A percentile compares a stretch with the other conserved stretches of the same genome.
These are phyloP conservation scores for Hevea brasiliensis DNA, from an alignment of 345 rosid genomes.

Conservation along the genomic window DNA sequence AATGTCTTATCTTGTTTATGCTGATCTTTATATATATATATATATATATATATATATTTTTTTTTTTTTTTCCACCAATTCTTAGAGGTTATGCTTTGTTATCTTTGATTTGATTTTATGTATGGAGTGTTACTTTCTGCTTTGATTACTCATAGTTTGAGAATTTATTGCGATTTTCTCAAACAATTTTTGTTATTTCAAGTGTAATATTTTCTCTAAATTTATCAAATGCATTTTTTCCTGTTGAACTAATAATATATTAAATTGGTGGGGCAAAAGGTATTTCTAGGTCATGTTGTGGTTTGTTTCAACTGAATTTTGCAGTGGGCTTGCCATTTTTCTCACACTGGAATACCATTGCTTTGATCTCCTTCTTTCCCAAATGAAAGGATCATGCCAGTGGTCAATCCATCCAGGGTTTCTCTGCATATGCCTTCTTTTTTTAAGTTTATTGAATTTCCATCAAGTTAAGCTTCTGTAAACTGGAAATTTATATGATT, in stretches of 20 bases:
- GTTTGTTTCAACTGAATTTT: background rate
- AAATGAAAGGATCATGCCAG: too few species aligned
- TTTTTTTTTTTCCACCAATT: background rate
- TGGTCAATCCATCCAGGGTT: too few species aligned
- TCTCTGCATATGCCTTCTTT: background rate
- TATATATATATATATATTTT: background rate
- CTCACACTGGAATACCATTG: background rate
- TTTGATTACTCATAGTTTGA: background rate
- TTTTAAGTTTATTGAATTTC: background rate
- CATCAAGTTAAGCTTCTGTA: background rate
- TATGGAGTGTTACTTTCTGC: background rate
- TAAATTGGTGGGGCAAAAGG: too few species aligned
- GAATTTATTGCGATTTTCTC: background rate
- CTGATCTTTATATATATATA: background rate
- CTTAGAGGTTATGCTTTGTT: background rate
- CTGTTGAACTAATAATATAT: background rate
- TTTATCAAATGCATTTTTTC: background rate
- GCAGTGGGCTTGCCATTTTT: background rate
- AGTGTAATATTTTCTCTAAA: background rate
- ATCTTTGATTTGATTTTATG: background rate
- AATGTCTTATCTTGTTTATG: background rate
- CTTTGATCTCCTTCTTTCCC: too few species aligned
- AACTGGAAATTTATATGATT: too few species aligned
- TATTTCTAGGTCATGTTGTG: too few species aligned
- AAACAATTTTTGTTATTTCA: background rate